Conservation (phyloP, 2,329 filamentous ascomycete species). For the Ceratocystiopsis minuta region DNA sequence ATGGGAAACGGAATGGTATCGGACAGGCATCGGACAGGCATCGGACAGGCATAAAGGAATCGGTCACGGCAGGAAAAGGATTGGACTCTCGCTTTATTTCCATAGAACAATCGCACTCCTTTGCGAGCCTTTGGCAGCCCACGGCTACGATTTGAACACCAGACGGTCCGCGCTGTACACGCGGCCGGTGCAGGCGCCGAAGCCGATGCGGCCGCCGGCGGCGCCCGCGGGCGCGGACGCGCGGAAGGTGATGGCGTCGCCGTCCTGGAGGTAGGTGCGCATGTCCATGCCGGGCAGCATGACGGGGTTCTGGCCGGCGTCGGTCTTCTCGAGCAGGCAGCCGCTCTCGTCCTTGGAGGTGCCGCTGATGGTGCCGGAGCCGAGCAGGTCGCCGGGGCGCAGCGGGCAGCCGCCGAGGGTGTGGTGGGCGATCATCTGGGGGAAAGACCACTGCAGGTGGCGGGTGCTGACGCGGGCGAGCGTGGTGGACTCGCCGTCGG, state of each 20-base stretch:
- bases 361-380: conserved; percentile 56
- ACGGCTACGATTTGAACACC: no score
- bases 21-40: no score
- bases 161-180: no score
- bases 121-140: no score
- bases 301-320: conserved; percentile 24
- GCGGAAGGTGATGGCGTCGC: conserved; percentile 24
- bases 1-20: no score
- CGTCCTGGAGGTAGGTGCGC: conserved; percentile 27
- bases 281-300: conserved; percentile 21
- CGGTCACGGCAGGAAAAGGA: no score
- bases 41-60: no score
- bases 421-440: conserved; percentile 72
- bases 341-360: conserved; percentile 20
- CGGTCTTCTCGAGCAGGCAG: conserved; percentile 26
- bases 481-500: conserved; percentile 31
- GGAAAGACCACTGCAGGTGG: conserved; percentile 57
- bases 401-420: conserved; percentile 61
- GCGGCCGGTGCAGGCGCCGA: no score
- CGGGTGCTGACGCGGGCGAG: conserved; percentile 43
- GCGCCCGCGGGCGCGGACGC: no score
- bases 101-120: no score
- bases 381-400: conserved; percentile 55
- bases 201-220: no score
- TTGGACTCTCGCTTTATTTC: no score